Evolutionary conservation across 1,284 basidiomycete genomes (phyloP).

Genomic region (Ganoderma sp.): DNA sequence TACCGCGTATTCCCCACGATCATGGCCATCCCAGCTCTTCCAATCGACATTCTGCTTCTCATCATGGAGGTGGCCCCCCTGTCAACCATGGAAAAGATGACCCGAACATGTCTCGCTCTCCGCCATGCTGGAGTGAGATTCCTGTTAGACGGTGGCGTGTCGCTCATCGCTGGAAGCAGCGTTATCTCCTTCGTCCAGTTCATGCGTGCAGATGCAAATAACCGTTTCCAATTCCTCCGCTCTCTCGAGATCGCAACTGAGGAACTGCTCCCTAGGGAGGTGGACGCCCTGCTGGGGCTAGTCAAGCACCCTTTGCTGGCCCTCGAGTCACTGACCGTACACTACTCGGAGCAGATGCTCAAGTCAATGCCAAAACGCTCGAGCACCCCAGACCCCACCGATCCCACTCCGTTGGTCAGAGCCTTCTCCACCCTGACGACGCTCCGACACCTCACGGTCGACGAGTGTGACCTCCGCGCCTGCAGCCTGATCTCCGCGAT

Average conservation of each 20-base stretch:
- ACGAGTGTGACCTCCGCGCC: constrained; percentile 5
- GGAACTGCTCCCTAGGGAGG: constrained; percentile 1
- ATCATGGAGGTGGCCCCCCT: constrained; percentile 12
- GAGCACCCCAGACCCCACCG: not conserved
- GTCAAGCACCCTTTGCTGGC: constrained; percentile 13
- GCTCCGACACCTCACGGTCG: constrained; percentile 17
- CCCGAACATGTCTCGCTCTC: constrained; percentile 23
- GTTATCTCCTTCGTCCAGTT: constrained; percentile 22
- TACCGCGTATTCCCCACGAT: not conserved
- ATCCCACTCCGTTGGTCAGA: not conserved
- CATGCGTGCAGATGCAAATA: constrained; percentile 7
- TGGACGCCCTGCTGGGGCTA: constrained; percentile 10
- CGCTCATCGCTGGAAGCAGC: constrained; percentile 3
- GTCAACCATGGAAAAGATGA: constrained; percentile 11
- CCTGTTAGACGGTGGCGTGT: constrained; percentile 19
- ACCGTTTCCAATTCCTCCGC: constrained; percentile 18
- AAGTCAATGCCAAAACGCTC: not conserved
- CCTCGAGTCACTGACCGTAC: constrained; percentile 16
- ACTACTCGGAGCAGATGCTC: constrained; percentile 21
- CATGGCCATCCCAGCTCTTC: constrained; percentile 2
- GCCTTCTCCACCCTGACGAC: constrained; percentile 15
- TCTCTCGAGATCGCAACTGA: constrained; percentile 14
- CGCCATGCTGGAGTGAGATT: constrained; percentile 15
- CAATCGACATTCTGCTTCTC: constrained; percentile 21
- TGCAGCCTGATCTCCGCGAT: constrained; percentile 10